Evolutionary conservation across 805 yeast genomes (phyloP).

Genomic region (Saccharomyces cerevisiae): DNA sequence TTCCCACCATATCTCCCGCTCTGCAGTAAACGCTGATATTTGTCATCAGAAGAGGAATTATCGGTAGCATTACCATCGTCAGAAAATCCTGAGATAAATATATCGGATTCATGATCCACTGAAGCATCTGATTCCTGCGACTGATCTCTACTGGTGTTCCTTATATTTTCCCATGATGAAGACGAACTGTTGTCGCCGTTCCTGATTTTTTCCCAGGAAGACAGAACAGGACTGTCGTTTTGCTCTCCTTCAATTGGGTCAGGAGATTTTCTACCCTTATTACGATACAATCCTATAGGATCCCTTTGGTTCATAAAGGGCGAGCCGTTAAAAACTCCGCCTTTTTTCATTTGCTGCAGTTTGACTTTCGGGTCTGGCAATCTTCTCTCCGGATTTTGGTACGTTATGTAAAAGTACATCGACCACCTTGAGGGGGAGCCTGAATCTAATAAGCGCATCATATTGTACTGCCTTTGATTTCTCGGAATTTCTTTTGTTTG

Average conservation of each 20-base stretch:
- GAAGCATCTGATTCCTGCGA: neutral
- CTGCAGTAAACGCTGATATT: constrained; percentile 14
- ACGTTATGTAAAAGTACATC: constrained; percentile 44
- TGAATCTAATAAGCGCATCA: constrained; percentile 29
- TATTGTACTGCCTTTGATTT: constrained; percentile 25
- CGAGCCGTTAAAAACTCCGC: constrained; percentile 1
- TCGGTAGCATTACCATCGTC: constrained; percentile 5
- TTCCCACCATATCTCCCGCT: constrained; percentile 11
- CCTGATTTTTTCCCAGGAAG: constrained; percentile 31
- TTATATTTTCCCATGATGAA: neutral
- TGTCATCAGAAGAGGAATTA: constrained; percentile 11
- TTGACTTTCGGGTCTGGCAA: constrained; percentile 47
- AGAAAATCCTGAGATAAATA: neutral
- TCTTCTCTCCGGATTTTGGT: constrained; percentile 42
- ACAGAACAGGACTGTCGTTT: constrained; percentile 8
- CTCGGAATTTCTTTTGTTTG: constrained; percentile 7
- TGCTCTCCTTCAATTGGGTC: constrained; percentile 4
- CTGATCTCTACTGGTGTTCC: neutral
- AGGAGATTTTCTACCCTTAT: constrained; percentile 7
- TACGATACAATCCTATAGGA: constrained; percentile 33
- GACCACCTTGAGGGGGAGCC: constrained; percentile 38
- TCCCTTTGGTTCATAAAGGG: constrained; percentile 32
- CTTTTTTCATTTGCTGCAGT: constrained; percentile 23
- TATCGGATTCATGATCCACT: constrained; percentile 1
- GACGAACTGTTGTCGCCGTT: neutral